Evolutionary conservation across 768 basidiomycete species (phyloP).

Genomic region (Agaricus blazei): DNA sequence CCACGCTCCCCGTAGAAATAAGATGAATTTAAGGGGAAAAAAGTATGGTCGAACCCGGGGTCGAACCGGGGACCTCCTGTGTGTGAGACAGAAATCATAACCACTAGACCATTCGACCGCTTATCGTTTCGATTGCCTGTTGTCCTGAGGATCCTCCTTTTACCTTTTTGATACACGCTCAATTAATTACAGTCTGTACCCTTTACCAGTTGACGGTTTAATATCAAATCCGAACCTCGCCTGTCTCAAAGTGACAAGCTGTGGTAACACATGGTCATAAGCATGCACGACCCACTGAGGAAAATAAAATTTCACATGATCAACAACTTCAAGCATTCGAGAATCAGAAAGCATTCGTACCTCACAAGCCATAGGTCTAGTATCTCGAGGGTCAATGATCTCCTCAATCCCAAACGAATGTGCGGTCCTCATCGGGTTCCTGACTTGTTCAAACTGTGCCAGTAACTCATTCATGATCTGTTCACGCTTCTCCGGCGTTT

Average conservation of each 20-base stretch:
- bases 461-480: conserved; percentile 29
- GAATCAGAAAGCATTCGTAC: conserved; percentile 17
- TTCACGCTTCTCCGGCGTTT: conserved; percentile 26
- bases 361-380: conserved; percentile 30
- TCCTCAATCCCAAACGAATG: conserved; percentile 36
- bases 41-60: conserved; percentile 34
- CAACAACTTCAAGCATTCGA: neutral
- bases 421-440: conserved; percentile 33
- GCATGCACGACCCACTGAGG: conserved; percentile 29
- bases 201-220: conserved; percentile 24
- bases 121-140: neutral
- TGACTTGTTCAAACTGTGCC: conserved; percentile 29
- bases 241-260: conserved; percentile 14
- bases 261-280: conserved; percentile 29
- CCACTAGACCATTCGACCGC: conserved; percentile 49
- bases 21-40: neutral
- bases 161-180: no score
- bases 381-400: conserved; percentile 37
- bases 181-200: conserved; percentile 1
- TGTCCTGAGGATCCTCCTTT: no score
- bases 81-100: conserved; percentile 44
- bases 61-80: conserved; percentile 36
- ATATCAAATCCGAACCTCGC: conserved; percentile 3
- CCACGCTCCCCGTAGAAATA: no score
- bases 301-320: neutral